Percentiles rank a stretch among this genome's conserved stretches.
Evolutionary conservation across 2,329 filamentous ascomycete species (phyloP).

Genomic region (Botrytis galanthina): DNA sequence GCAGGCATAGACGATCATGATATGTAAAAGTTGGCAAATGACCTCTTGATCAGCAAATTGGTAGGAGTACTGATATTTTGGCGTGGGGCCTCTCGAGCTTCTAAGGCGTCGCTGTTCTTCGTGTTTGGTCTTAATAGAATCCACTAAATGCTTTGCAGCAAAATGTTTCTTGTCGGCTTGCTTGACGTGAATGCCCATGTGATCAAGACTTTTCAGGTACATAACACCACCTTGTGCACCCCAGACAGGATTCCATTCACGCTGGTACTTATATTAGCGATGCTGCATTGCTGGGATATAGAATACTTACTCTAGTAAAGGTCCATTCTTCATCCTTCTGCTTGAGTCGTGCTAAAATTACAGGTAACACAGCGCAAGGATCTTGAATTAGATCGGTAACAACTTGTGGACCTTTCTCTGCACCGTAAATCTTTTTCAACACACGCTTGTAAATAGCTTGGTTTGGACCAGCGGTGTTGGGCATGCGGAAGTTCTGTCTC

Average conservation of each 20-base stretch:
- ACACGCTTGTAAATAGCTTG: constrained; percentile 96
- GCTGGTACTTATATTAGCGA: constrained; percentile 44
- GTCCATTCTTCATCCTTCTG: constrained; percentile 98
- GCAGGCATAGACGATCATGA: constrained; percentile 63
- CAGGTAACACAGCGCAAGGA: constrained; percentile 83
- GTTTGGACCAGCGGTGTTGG: constrained; percentile 83
- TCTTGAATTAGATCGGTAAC: constrained; percentile 82
- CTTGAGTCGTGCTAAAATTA: constrained; percentile 85
- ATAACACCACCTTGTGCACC: constrained; percentile 91
- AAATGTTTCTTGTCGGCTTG: constrained; percentile 87
- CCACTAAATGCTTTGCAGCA: constrained; percentile 83
- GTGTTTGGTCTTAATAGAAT: constrained; percentile 87
- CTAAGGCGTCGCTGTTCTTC: constrained; percentile 82
- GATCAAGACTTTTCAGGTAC: constrained; percentile 94
- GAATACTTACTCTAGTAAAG: constrained; percentile 63
- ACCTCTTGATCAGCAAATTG: constrained; percentile 70
- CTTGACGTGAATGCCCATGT: constrained; percentile 90
- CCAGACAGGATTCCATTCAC: constrained; percentile 99
- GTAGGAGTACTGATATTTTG: constrained; percentile 73
- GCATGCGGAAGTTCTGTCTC: constrained; percentile 72
- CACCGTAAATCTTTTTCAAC: constrained; percentile 94
- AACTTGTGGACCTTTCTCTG: constrained; percentile 78
- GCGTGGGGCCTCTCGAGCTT: constrained; percentile 58
- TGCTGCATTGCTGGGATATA: not conserved
- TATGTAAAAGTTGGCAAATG: constrained; percentile 58